Evolutionary conservation across 768 basidiomycete genomes (phyloP).

Genomic region (Multifurca ochricompacta): DNA sequence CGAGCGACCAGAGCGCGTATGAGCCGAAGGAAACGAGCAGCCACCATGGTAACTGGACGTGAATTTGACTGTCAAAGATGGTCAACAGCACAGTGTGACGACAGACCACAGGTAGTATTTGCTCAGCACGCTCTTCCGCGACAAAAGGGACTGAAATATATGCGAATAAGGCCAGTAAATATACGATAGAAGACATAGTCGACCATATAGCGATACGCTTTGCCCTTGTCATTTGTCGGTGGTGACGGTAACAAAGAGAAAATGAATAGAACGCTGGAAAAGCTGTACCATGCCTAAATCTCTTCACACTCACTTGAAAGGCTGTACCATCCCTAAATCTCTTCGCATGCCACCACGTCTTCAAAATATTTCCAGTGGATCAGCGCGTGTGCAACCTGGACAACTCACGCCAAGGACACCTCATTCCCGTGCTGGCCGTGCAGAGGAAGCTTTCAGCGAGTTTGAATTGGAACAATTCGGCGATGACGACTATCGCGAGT

Average conservation of each 20-base stretch:
- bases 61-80: neutral
- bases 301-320: too few species aligned
- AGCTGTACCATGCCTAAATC: neutral
- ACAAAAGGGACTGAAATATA: conserved; percentile 49
- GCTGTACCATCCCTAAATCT: neutral
- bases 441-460: conserved; percentile 46
- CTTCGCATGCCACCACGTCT: conserved; percentile 18
- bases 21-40: conserved; percentile 71
- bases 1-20: conserved; percentile 70
- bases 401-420: conserved; percentile 52
- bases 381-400: neutral
- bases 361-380: conserved; percentile 1
- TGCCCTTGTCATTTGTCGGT: conserved; percentile 49
- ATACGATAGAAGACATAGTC: conserved; percentile 38
- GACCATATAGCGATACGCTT: conserved; percentile 43
- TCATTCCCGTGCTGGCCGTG: conserved; percentile 50
- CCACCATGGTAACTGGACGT: conserved; percentile 73
- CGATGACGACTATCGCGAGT: conserved; percentile 34
- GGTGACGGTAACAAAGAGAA: conserved; percentile 3
- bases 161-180: conserved; percentile 51
- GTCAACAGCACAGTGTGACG: neutral
- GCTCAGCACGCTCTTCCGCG: conserved; percentile 35
- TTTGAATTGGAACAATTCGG: conserved; percentile 39
- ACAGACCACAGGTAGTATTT: conserved; percentile 57
- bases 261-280: neutral